Evolutionary conservation across 768 basidiomycete genomes (phyloP), one percentile per base, ranked within the genome.

Genomic region (Russula compacta): DNA sequence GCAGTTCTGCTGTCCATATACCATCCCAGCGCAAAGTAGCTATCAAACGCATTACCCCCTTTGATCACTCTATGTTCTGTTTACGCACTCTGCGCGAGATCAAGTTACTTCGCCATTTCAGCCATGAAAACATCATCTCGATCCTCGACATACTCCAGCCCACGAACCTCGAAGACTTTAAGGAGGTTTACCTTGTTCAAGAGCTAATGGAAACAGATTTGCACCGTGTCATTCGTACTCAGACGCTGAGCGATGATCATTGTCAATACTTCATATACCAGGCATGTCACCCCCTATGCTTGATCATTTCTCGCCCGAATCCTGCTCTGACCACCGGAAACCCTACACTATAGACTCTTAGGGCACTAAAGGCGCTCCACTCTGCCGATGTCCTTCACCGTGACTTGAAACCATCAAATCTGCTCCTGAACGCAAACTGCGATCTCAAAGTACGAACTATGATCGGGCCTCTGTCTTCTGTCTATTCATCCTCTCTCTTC

Each of bases 231-330:
- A 98, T 99, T 67, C 81, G 92, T 29, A 95, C 97, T 0, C 95
- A 98, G 73, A 84, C 89, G 61, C 79, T 99, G 44, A 89, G 87
- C 60, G 95, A 98, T 70, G 94, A 98, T 70, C 95, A 98, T 71
- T 87, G 85, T 67, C 93, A 98, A 73, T 99, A 99, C 73, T 98
- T 99, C 71, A 86, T 95, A 66, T 99, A 99, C 72, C 95, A 98
- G 80, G 86, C 84, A 63, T 53, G 76, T 71, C 6, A 43, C 7
- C 50, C 2, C 15, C 15, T 33, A 9, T 5, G 19, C 47, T 17
- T 47, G 21, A 60, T 51, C 47, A 59, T 44, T 40, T 44, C 52
- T 19, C 40, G 36, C 46, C 32, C 21, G 35, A 32, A 51, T 36
- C 43, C 19, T 12, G 38, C 40, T 55, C 19, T 48, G 10, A 21